Conservation (phyloP, 2,329 filamentous ascomycete genomes). For the Penicillium sp. region DNA sequence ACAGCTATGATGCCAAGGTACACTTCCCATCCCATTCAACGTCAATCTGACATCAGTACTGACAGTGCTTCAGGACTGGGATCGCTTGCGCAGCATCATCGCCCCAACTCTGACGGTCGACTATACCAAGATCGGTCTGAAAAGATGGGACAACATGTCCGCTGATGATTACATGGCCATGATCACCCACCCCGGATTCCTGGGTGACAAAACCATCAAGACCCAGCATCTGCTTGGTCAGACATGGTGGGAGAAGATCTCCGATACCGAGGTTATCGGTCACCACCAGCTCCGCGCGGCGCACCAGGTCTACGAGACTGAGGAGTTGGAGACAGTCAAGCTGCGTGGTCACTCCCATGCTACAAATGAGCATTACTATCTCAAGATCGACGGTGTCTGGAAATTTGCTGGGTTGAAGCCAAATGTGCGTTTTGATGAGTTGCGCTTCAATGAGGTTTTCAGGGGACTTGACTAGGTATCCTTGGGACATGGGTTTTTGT, state of each 20-base stretch:
- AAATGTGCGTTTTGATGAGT: constrained; percentile 57
- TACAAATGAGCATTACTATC: constrained; percentile 58
- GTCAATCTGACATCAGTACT: too few relatives aligned
- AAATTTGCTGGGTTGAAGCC: constrained; percentile 59
- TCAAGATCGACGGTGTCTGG: constrained; percentile 58
- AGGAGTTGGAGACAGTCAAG: constrained; percentile 47
- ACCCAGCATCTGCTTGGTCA: constrained; percentile 65
- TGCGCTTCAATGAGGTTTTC: constrained; percentile 58
- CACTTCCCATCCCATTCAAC: neutral
- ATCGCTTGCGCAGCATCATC: constrained; percentile 41
- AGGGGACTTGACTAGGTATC: constrained; percentile 16
- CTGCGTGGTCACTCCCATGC: constrained; percentile 61
- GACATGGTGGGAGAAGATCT: constrained; percentile 57
- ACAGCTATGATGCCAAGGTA: constrained; percentile 47
- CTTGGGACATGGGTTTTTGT: neutral
- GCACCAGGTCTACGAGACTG: constrained; percentile 59
- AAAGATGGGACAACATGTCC: constrained; percentile 60
- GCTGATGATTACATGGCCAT: constrained; percentile 61
- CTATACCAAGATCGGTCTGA: constrained; percentile 64
- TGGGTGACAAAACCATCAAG: constrained; percentile 60
- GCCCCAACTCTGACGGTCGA: constrained; percentile 53
- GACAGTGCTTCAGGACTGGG: constrained; percentile 37
- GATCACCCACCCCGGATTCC: constrained; percentile 55
- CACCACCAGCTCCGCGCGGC: constrained; percentile 61
- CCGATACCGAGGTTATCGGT: constrained; percentile 58